Percentiles rank a stretch among this genome's conserved stretches.
Conservation (phyloP, 1,139 yeast genomes). For the Wickerhamomyces sp. region DNA sequence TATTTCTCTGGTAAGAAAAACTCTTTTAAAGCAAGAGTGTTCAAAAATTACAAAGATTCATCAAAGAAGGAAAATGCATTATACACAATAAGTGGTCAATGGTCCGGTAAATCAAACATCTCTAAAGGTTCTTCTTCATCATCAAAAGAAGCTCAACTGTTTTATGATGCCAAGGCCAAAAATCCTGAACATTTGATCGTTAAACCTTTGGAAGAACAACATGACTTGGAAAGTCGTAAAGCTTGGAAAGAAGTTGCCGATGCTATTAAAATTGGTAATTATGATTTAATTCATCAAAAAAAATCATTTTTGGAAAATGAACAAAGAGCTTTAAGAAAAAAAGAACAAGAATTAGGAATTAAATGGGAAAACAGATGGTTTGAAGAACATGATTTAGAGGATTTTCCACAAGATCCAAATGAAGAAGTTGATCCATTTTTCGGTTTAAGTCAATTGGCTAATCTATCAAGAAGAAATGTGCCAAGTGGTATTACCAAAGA, state of each 20-base stretch:
- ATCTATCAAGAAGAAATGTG: constrained; percentile 55
- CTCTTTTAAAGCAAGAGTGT: constrained; percentile 80
- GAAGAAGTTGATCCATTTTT: constrained; percentile 41
- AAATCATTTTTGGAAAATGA: constrained; percentile 75
- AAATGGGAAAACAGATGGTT: constrained; percentile 83
- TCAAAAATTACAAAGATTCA: constrained; percentile 45
- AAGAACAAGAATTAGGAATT: constrained; percentile 57
- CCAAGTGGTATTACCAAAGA: constrained; percentile 60
- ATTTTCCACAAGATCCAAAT: constrained; percentile 16
- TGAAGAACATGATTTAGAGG: constrained; percentile 44
- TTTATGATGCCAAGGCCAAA: constrained; percentile 61
- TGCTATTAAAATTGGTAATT: constrained; percentile 75
- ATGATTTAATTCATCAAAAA: constrained; percentile 64
- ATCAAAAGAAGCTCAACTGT: constrained; percentile 39
- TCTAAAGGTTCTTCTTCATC: constrained; percentile 26
- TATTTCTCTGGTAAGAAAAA: constrained; percentile 96
- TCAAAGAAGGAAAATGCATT: constrained; percentile 53
- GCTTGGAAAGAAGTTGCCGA: constrained; percentile 88
- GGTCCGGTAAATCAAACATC: constrained; percentile 73
- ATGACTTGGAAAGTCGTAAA: constrained; percentile 68
- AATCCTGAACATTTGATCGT: constrained; percentile 57
- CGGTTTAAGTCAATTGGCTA: constrained; percentile 47
- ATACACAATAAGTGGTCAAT: constrained; percentile 81
- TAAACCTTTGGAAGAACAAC: constrained; percentile 74
- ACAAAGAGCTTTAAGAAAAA: constrained; percentile 75